Percentiles rank a stretch among this genome's conserved stretches.
Conservation (phyloP, 768 basidiomycete species). For the Hericium rajendrae region DNA sequence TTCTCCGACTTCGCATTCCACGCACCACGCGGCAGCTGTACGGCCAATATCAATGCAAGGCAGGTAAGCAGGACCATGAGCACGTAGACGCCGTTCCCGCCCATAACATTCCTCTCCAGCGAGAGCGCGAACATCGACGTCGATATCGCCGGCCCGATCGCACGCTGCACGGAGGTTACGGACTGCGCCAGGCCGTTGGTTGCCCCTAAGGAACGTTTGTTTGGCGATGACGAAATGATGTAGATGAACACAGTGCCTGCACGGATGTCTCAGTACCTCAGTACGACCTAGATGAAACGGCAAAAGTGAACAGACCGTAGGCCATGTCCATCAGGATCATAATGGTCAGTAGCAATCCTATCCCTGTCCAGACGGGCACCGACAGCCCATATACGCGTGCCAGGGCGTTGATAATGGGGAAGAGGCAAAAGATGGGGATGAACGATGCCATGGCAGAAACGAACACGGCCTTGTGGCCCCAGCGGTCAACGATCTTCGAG, state of each 20-base stretch:
- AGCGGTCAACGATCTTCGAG: slow-evolving; percentile 23
- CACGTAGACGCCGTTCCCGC: slow-evolving; percentile 31
- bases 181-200: slow-evolving; percentile 47
- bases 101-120: slow-evolving; percentile 28
- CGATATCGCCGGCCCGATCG: slow-evolving; percentile 40
- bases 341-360: not conserved
- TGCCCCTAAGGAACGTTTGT: slow-evolving; percentile 30
- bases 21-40: not conserved
- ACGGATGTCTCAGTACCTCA: not conserved
- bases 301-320: slow-evolving; percentile 26
- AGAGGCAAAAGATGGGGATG: slow-evolving; percentile 17
- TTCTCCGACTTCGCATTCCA: not conserved
- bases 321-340: not conserved
- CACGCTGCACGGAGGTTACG: slow-evolving; percentile 33
- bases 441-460: slow-evolving; percentile 15
- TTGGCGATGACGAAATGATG: slow-evolving; percentile 19
- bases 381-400: not conserved
- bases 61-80: not conserved
- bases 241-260: slow-evolving; percentile 21
- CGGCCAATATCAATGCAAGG: not conserved
- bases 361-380: slow-evolving; percentile 31
- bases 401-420: slow-evolving; percentile 14
- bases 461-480: slow-evolving; percentile 27
- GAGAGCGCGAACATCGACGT: slow-evolving; percentile 45
- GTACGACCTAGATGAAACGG: not conserved